Evolutionary conservation across 495 filamentous ascomycete genomes (phyloP).

Genomic region (Thermochaetoides thermophila): DNA sequence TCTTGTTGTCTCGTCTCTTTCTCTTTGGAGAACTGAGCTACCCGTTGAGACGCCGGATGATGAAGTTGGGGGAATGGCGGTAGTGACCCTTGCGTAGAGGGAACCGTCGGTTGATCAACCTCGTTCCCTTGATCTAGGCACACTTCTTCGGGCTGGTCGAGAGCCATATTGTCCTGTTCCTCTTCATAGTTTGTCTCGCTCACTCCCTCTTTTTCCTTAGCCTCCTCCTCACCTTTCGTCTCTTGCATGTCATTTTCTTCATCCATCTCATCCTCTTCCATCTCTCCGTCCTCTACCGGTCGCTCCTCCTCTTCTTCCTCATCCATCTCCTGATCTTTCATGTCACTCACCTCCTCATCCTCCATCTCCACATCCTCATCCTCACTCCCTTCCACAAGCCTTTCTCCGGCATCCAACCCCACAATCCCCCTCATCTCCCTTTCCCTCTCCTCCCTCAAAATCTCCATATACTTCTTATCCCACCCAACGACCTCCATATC

Average conservation of each 20-base stretch:
- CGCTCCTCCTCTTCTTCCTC: slow-evolving; percentile 2
- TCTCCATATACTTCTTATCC: slow-evolving; percentile 20
- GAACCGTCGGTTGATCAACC: too few relatives aligned
- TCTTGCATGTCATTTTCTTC: neutral
- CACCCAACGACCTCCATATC: slow-evolving; percentile 26
- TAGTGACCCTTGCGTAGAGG: too few relatives aligned
- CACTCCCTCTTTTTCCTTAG: slow-evolving; percentile 2
- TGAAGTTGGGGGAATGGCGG: too few relatives aligned
- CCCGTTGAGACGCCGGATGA: neutral
- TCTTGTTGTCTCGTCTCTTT: too few relatives aligned
- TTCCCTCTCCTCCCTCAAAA: slow-evolving; percentile 7
- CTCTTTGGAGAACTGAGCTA: neutral
- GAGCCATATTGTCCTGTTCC: slow-evolving; percentile 6
- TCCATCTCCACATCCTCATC: neutral
- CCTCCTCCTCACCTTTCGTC: neutral
- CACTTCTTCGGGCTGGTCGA: too few relatives aligned
- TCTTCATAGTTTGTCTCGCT: slow-evolving; percentile 9
- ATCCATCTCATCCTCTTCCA: neutral
- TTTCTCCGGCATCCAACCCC: neutral
- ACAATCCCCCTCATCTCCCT: neutral
- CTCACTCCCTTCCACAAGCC: neutral
- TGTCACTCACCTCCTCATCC: neutral
- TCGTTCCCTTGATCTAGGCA: too few relatives aligned
- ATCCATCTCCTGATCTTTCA: neutral
- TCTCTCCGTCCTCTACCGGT: neutral